Conservation (phyloP, 345 rosid species). For the Heritiera littoralis region DNA sequence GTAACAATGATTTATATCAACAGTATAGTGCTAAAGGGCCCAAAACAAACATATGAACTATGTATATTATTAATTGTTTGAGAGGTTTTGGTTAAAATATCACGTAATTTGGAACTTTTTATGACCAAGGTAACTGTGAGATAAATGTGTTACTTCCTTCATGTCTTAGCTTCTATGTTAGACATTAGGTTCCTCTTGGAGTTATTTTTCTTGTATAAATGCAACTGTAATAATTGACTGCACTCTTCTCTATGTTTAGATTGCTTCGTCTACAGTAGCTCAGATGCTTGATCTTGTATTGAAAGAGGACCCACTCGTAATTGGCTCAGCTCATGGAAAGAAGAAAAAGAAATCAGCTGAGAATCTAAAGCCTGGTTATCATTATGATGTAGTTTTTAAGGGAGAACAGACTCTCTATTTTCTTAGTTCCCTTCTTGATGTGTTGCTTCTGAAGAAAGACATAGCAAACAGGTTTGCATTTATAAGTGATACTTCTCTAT, state of each 20-base stretch:
- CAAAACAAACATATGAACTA: slow-evolving; percentile 5
- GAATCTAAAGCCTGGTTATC: slow-evolving; percentile 31
- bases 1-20: background rate
- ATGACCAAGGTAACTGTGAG: background rate
- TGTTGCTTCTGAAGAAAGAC: slow-evolving; percentile 77
- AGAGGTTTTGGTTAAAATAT: slow-evolving; percentile 15
- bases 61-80: slow-evolving; percentile 12
- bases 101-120: background rate
- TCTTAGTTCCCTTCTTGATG: slow-evolving; percentile 72
- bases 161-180: background rate
- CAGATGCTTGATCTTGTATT: slow-evolving; percentile 51
- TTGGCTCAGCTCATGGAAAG: slow-evolving; percentile 41
- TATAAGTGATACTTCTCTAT: slow-evolving; percentile 12
- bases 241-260: slow-evolving; percentile 48
- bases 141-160: background rate
- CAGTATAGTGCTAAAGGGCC: background rate
- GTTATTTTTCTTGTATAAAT: slow-evolving; percentile 3
- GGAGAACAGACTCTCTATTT: slow-evolving; percentile 52
- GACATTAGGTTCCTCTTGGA: slow-evolving; percentile 14
- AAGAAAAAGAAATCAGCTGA: slow-evolving; percentile 57
- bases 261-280: slow-evolving; percentile 56
- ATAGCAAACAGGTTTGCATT: slow-evolving; percentile 63
- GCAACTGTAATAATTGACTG: slow-evolving; percentile 5
- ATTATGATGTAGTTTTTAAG: slow-evolving; percentile 31
- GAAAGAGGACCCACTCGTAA: slow-evolving; percentile 37